Evolutionary conservation across 768 basidiomycete species (phyloP), one percentile per base, ranked within the genome.

Genomic region (Arthromyces matolae): DNA sequence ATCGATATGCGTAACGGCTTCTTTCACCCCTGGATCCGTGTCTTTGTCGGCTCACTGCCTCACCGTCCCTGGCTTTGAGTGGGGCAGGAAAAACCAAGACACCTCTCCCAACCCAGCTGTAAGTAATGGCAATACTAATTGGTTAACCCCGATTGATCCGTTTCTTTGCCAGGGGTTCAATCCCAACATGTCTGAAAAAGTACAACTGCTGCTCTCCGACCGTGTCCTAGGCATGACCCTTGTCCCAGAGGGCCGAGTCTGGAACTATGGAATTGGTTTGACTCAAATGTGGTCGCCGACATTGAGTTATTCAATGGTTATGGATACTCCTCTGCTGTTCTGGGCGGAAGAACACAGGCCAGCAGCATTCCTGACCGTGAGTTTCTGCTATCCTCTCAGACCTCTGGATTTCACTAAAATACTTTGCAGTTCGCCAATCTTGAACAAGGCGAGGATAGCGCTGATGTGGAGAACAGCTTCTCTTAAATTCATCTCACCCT

Each of bases 21-120:
- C 96, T 19, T 99, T 99, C 72, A 98, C 96, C 3, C 96, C 96
- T 2, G 96, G 96, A 46, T 97, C 94, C 3, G 93, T 98, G 23
- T 97, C 94, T 18, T 71, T 99, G 33, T 93, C 93, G 20, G 87
- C 95, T 0, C 94, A 97, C 71, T 89, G 84, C 25, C 71, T 98
- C 41, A 86, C 87, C 4, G 84, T 95, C 8, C 81, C 87, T 50
- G 96, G 95, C 13, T 98, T 98, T 63, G 96, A 99, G 61, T 98
- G 94, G 94, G 95, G 94, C 33, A 76, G 95, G 58, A 97, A 96
- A 73, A 95, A 94, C 57, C 71, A 77, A 56, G 93, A 94, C 60
- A 89, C 81, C 34, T 87, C 90, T 29, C 76, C 80, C 29, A 92
- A 90, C 62, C 91, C 92, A 50, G 72, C 84, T 1, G 81, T 82